These are phyloP conservation scores for Sporothrix pseudoabietina DNA, from an alignment of 2,329 filamentous ascomycete species.

Conservation along the genomic window DNA sequence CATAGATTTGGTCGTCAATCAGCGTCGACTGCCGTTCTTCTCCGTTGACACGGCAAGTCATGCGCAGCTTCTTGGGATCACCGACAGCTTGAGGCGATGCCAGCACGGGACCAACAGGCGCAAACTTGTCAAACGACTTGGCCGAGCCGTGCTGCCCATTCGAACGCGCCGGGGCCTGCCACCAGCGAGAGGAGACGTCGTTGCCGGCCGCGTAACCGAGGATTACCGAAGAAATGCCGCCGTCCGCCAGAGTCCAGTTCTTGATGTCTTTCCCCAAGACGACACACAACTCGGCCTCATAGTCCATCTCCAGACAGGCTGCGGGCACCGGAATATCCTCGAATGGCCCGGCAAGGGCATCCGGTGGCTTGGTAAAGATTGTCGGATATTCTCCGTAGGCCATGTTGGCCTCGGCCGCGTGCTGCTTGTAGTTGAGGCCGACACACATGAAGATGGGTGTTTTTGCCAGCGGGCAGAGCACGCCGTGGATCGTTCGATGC, in stretches of 20 bases:
- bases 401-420: slow-evolving; percentile 33
- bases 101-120: not conserved
- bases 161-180: not conserved
- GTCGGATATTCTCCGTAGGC: not conserved
- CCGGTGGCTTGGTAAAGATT: not conserved
- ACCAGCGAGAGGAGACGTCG: not conserved
- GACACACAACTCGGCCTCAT: not conserved
- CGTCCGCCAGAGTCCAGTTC: not conserved
- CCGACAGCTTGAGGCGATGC: not conserved
- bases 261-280: not conserved
- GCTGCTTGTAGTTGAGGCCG: slow-evolving; percentile 37
- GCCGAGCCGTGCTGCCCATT: not conserved
- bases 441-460: slow-evolving; percentile 40
- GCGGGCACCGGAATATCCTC: not conserved
- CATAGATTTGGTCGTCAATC: not conserved
- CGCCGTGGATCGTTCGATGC: slow-evolving; percentile 33
- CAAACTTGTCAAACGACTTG: slow-evolving; percentile 8
- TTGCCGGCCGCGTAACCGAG: not conserved
- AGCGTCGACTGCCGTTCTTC: not conserved
- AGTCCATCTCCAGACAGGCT: not conserved
- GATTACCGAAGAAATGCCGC: not conserved
- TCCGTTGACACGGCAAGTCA: not conserved
- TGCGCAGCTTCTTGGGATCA: not conserved
- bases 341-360: not conserved
- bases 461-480: slow-evolving; percentile 52